A percentile compares a stretch with the other conserved stretches of the same genome.
Evolutionary conservation across 306 rosid genomes (phyloP).

Genomic region (Prunus salicina): DNA sequence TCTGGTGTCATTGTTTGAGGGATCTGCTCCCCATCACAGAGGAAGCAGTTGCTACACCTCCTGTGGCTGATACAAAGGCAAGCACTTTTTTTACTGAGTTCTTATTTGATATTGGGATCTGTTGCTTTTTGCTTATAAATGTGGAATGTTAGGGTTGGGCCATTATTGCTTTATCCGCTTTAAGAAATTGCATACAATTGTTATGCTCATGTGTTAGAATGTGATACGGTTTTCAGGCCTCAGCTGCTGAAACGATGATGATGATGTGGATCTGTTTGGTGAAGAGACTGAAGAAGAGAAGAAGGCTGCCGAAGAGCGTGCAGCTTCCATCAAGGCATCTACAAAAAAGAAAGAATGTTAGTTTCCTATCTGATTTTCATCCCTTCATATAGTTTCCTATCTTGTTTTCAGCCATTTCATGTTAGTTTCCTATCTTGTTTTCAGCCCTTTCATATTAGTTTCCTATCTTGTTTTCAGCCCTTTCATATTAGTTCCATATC

Average conservation of each 20-base stretch:
- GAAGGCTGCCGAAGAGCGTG: slow-evolving; percentile 92
- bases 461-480: too few species aligned
- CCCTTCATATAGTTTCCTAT: too few species aligned
- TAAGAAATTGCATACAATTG: background rate
- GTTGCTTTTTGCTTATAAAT: background rate
- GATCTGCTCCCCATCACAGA: slow-evolving; percentile 48
- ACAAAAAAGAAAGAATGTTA: slow-evolving; percentile 85
- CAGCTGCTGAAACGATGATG: slow-evolving; percentile 64
- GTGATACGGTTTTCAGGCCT: slow-evolving; percentile 45
- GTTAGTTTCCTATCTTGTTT: too few species aligned
- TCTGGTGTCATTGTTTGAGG: slow-evolving; percentile 68
- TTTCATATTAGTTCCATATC: background rate
- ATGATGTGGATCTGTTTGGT: slow-evolving; percentile 89
- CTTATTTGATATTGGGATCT: too few species aligned
- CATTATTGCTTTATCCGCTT: background rate
- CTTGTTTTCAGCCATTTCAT: too few species aligned
- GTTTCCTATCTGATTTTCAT: slow-evolving; percentile 2
- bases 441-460: too few species aligned
- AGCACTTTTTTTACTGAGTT: too few species aligned
- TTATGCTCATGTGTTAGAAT: background rate
- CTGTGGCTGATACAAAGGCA: too few species aligned
- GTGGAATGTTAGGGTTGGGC: background rate
- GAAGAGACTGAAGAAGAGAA: slow-evolving; percentile 99
- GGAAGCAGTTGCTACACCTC: slow-evolving; percentile 35
- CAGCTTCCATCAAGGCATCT: slow-evolving; percentile 82